Conservation (phyloP, 306 rosid species). For the Quercus cerris region DNA sequence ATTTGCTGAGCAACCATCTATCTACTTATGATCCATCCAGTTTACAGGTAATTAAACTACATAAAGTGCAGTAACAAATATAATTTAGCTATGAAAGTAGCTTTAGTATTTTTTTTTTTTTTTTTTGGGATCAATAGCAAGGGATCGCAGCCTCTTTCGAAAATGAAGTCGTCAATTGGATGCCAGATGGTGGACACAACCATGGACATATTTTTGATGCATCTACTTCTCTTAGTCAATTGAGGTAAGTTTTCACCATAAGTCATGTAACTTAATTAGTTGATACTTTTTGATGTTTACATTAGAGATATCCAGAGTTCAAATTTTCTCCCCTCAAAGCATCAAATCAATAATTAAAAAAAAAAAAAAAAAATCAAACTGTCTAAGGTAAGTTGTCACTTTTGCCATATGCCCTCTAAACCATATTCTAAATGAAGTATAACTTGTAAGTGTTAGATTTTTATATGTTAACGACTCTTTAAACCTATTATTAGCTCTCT, state of each 20-base stretch:
- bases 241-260: constrained; percentile 33
- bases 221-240: constrained; percentile 50
- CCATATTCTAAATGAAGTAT: too few species aligned
- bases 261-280: too few species aligned
- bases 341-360: too few species aligned
- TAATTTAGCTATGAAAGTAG: not conserved
- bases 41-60: constrained; percentile 38
- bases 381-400: not conserved
- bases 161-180: constrained; percentile 47
- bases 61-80: not conserved
- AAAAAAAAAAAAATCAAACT: too few species aligned
- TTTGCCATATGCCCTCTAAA: not conserved
- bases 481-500: too few species aligned
- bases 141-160: constrained; percentile 52
- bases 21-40: constrained; percentile 58
- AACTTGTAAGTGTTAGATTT: too few species aligned
- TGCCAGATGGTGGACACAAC: constrained; percentile 45
- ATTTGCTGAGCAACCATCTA: constrained; percentile 47
- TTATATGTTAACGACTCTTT: too few species aligned
- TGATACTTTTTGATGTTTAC: too few species aligned
- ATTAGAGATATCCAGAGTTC: too few species aligned
- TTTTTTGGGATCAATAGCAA: constrained; percentile 19
- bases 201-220: constrained; percentile 49
- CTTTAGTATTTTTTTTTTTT: not conserved
- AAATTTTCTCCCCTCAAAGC: too few species aligned